Conservation (phyloP, 75 land plant species). For the Sequoia sempervirens region DNA sequence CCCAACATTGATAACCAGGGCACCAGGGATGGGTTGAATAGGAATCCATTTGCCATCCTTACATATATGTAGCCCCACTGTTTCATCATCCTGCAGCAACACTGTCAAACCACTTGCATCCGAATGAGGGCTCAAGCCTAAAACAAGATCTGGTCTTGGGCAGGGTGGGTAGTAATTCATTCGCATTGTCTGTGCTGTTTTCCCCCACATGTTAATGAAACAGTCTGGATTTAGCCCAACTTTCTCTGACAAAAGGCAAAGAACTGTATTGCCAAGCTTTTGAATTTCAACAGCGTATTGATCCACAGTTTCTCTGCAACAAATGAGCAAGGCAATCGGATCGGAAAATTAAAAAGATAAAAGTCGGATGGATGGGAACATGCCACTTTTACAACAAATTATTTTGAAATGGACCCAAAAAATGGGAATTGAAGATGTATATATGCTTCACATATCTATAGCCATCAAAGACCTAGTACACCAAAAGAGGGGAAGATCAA, state of each 20-base stretch:
- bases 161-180: constrained; percentile 59
- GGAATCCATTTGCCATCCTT: constrained; percentile 23
- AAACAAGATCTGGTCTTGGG: constrained; percentile 50
- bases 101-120: constrained; percentile 44
- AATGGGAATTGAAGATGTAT: not conserved
- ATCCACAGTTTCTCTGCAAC: not conserved
- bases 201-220: not conserved
- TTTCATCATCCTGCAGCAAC: constrained; percentile 28
- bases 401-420: not conserved
- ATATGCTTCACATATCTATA: not conserved
- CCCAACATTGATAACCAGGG: constrained; percentile 23
- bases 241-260: not conserved
- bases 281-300: not conserved
- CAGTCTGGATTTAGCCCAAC: not conserved
- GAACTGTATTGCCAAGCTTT: not conserved
- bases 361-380: not conserved
- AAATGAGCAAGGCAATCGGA: not conserved
- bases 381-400: not conserved
- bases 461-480: no score
- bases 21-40: constrained; percentile 20
- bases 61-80: constrained; percentile 14
- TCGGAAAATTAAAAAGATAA: not conserved
- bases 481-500: no score
- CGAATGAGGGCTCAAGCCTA: constrained; percentile 60
- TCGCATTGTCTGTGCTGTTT: not conserved